Conservation (phyloP, 345 rosid genomes). For the Excoecaria agallocha region DNA sequence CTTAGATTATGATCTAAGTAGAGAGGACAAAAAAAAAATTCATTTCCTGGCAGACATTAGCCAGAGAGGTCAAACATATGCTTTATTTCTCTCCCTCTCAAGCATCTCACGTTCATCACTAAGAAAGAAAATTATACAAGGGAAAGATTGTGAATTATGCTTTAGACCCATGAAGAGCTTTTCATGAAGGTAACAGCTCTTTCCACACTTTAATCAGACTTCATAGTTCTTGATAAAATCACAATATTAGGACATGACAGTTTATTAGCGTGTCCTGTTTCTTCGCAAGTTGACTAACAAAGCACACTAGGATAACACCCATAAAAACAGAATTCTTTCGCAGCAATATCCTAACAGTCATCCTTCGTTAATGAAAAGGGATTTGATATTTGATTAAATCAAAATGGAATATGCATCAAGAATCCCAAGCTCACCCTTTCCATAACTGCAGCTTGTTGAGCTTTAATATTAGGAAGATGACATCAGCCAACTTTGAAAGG, state of each 20-base stretch:
- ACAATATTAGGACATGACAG: neutral
- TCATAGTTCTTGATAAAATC: neutral
- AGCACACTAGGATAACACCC: neutral
- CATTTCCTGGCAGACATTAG: too few relatives aligned
- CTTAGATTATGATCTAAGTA: too few relatives aligned
- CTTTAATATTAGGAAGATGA: too few relatives aligned
- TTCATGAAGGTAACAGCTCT: neutral
- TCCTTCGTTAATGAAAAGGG: too few relatives aligned
- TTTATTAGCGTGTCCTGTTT: neutral
- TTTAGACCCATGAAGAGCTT: neutral
- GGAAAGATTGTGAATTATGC: too few relatives aligned
- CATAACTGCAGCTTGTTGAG: neutral
- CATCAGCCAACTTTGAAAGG: too few relatives aligned
- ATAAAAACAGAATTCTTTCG: neutral
- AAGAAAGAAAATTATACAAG: too few relatives aligned
- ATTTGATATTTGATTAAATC: neutral
- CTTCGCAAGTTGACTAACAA: neutral
- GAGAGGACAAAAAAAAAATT: too few relatives aligned
- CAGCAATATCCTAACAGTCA: neutral
- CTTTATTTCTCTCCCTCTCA: too few relatives aligned
- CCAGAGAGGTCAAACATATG: too few relatives aligned
- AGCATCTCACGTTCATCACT: too few relatives aligned
- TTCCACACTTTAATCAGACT: neutral
- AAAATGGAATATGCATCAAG: neutral
- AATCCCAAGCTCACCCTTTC: neutral